Evolutionary conservation across 192 early-diverging fungal genomes (phyloP), one percentile per base, ranked within the genome.

Genomic region (Borealophlyctis nickersoniae): DNA sequence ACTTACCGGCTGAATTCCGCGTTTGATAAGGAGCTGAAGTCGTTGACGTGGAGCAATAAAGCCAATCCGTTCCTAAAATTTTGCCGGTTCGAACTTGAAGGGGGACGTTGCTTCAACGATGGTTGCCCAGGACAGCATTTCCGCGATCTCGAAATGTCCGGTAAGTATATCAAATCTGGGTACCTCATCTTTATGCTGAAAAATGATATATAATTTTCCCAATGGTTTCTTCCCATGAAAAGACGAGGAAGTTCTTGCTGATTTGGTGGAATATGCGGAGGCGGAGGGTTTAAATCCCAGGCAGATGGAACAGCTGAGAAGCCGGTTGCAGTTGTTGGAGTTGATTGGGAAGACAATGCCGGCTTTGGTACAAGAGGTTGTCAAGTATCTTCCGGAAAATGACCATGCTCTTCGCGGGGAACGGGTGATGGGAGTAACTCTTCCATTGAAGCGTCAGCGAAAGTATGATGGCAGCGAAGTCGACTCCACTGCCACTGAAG

Each of bases 41-140:
- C 63, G 13, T 23, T 66, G 13, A 66, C 69, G 16, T 65, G 36
- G 34, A 60, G 56, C 57, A 66, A 58, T 5, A 71, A 65, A 39
- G 35, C 66, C n/a, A 48, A 65, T 34, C 69, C 69, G 1, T 55
- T 54, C 23, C 29, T 27, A 34, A 33, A 34, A 7, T 28, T 71
- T 24, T 71, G 69, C 49, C 63, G 52, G 3, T 65, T 52, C 50
- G 69, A 71, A 31, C 27, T 49, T 13, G 65, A 71, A 35, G 69
- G 69, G 13, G 69, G 69, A 13, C 32, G 24, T 0, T 71, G 69
- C 52, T 54, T 56, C 35, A 57, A 71, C 52, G 36, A 26, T 2
- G 48, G 28, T 7, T 71, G 69, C 49, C n/a, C 31, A 2, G 69
- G 50, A 3, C 69, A 71, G 45, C 69, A 71, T 45, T 52, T 66